Evolutionary conservation across 1,284 basidiomycete genomes (phyloP).

Genomic region (Cutaneotrichosporon sp.): DNA sequence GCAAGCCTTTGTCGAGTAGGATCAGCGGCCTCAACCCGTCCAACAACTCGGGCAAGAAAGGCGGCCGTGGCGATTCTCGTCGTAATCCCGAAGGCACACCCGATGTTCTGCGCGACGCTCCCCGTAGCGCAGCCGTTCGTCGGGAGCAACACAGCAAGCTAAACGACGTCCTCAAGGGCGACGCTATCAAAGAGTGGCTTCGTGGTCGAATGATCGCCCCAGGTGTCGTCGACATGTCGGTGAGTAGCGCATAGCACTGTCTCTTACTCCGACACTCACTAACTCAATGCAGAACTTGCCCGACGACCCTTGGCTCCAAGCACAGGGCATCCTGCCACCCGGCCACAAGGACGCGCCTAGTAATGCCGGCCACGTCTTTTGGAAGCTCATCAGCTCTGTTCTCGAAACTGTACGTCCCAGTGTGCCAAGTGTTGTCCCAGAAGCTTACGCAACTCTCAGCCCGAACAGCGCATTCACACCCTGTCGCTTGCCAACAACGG

Average conservation of each 20-base stretch:
- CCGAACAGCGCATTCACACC: conserved; percentile 34
- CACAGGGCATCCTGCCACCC: conserved; percentile 40
- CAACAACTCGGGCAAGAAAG: background rate
- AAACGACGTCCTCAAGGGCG: conserved; percentile 29
- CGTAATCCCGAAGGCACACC: conserved; percentile 24
- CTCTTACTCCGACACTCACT: background rate
- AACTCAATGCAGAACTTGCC: conserved; percentile 25
- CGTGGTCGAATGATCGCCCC: conserved; percentile 26
- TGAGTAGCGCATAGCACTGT: background rate
- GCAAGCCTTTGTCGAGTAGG: conserved; percentile 16
- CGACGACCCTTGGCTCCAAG: conserved; percentile 38
- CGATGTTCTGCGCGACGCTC: conserved; percentile 18
- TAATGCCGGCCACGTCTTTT: conserved; percentile 40
- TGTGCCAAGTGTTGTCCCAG: background rate
- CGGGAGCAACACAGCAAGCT: conserved; percentile 32
- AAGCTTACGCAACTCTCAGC: conserved; percentile 3
- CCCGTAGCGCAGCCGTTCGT: conserved; percentile 9
- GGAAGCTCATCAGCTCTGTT: conserved; percentile 35
- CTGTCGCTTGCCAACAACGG: conserved; percentile 42
- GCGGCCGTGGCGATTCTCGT: conserved; percentile 16
- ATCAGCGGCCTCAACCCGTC: conserved; percentile 8
- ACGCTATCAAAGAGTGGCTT: conserved; percentile 44
- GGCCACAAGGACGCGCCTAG: conserved; percentile 37
- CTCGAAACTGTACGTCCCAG: conserved; percentile 35
- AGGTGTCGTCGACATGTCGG: conserved; percentile 42